phyloP scores from a whole-genome alignment of 1,284 basidiomycete genomes.

The Lentinus polychrous region DNA sequence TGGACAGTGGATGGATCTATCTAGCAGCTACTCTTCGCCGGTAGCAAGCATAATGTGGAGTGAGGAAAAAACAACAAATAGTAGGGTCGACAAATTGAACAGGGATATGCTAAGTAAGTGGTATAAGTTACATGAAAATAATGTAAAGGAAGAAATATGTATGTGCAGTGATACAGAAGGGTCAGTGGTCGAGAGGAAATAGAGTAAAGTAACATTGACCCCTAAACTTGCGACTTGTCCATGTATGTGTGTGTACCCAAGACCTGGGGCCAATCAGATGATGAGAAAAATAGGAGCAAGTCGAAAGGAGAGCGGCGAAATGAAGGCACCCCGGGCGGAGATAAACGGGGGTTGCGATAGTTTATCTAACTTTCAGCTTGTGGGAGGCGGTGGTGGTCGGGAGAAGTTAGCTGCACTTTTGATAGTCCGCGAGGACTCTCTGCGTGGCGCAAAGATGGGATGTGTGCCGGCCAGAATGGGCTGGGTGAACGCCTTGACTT shows the following conservation, averaged over 20 bases:
- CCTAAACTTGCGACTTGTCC: too few species aligned
- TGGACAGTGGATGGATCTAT: not conserved
- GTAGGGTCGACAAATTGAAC: not conserved
- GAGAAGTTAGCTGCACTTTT: slow-evolving; percentile 23
- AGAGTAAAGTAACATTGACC: not conserved
- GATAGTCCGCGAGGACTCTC: slow-evolving; percentile 10
- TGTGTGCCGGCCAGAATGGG: slow-evolving; percentile 12
- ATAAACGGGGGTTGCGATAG: not conserved
- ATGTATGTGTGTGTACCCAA: too few species aligned
- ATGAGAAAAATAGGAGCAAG: not conserved
- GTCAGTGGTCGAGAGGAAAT: not conserved
- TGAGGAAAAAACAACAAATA: not conserved
- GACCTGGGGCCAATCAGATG: not conserved
- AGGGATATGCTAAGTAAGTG: not conserved
- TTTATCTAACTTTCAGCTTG: not conserved
- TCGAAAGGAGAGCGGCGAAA: too few species aligned
- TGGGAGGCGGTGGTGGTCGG: slow-evolving; percentile 22
- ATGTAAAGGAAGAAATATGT: not conserved
- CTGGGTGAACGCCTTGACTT: slow-evolving; percentile 24
- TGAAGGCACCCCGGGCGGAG: not conserved
- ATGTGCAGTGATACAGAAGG: slow-evolving; percentile 1
- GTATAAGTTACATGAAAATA: slow-evolving; percentile 1
- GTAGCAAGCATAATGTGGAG: not conserved
- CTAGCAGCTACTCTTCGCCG: not conserved
- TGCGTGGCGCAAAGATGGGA: not conserved